A percentile compares a stretch with the other conserved stretches of the same genome.
These are phyloP conservation scores for Hamigera avellanea DNA, from an alignment of 495 filamentous ascomycete species.

Conservation along the genomic window DNA sequence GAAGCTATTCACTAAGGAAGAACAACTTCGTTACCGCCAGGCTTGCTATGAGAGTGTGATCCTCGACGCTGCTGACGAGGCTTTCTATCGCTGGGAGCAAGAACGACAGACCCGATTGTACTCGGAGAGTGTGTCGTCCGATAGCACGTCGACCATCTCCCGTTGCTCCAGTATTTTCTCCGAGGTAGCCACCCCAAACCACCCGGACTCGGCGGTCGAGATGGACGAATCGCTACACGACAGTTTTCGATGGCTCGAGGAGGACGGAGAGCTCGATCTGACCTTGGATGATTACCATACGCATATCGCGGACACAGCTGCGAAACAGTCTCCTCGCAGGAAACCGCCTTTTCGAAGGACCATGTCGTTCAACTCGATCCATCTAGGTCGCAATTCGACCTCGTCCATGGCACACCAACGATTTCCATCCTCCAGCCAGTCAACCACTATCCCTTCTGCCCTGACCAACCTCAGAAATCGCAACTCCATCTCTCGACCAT, in stretches of 20 bases:
- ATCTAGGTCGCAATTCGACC: conserved; percentile 10
- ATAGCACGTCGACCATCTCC: conserved; percentile 10
- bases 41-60: conserved; percentile 47
- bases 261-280: conserved; percentile 63
- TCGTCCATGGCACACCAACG: conserved; percentile 5
- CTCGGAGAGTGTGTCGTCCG: conserved; percentile 12
- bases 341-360: conserved; percentile 37
- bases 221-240: conserved; percentile 49
- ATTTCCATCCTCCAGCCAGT: conserved; percentile 9
- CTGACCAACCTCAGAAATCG: conserved; percentile 27
- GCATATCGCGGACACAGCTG: conserved; percentile 25
- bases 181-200: conserved; percentile 19
- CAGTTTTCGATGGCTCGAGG: conserved; percentile 70
- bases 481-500: conserved; percentile 28
- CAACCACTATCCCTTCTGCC: conserved; percentile 5
- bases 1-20: conserved; percentile 60
- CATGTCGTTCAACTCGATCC: conserved; percentile 26
- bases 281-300: conserved; percentile 45
- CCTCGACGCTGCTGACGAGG: conserved; percentile 61
- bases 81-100: conserved; percentile 27
- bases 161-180: conserved; percentile 19
- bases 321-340: conserved; percentile 11
- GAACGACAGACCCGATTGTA: conserved; percentile 8
- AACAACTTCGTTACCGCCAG: conserved; percentile 48
- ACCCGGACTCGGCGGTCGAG: conserved; percentile 21